Evolutionary conservation across 495 filamentous ascomycete species (phyloP).

Genomic region (Xylaria longipes): DNA sequence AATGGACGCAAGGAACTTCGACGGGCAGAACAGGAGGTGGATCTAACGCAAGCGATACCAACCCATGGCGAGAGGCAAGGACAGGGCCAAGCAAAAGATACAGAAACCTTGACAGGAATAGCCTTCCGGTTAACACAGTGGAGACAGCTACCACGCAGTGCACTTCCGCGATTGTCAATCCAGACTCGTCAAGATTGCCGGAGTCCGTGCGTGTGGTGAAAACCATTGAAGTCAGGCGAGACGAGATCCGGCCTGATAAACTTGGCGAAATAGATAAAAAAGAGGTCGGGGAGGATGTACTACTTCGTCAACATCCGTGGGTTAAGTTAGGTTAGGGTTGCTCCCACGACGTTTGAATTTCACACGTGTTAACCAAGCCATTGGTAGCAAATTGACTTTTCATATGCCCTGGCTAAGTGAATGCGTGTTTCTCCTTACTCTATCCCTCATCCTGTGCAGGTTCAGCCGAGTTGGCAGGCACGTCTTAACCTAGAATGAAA

Average conservation of each 20-base stretch:
- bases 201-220: constrained; percentile 8
- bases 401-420: neutral
- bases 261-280: neutral
- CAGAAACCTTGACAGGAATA: constrained; percentile 15
- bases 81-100: constrained; percentile 13
- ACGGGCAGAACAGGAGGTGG: neutral
- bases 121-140: constrained; percentile 2
- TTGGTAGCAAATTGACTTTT: neutral
- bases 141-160: neutral
- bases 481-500: neutral
- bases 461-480: neutral
- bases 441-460: neutral
- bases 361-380: neutral
- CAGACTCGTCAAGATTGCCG: neutral
- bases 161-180: neutral
- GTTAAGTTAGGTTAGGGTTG: neutral
- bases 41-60: neutral
- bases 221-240: constrained; percentile 17
- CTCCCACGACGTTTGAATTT: neutral
- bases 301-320: constrained; percentile 24
- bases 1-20: neutral
- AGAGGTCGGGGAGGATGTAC: constrained; percentile 12
- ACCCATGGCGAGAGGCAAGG: constrained; percentile 6
- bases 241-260: constrained; percentile 8
- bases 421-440: neutral